Conservation (phyloP, 73 alveolate genomes). For the Paramecium sonneborni region DNA sequence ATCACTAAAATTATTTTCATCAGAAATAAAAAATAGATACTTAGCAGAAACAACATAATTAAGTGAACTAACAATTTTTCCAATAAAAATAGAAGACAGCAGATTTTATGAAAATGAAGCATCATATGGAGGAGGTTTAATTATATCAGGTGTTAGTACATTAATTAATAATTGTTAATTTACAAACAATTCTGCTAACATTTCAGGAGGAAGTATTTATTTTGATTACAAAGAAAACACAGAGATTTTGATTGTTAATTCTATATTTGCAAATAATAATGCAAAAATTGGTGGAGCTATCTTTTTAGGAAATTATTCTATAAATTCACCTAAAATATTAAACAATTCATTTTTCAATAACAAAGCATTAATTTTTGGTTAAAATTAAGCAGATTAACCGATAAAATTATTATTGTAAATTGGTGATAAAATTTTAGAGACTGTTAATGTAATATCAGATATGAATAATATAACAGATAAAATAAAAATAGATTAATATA, state of each 20-base stretch:
- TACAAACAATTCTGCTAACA: neutral
- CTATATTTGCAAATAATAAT: neutral
- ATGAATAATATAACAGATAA: neutral
- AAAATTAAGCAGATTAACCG: neutral
- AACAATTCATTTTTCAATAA: neutral
- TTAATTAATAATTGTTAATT: neutral
- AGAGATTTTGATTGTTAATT: neutral
- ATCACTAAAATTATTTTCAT: neutral
- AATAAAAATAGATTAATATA: neutral
- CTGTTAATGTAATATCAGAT: neutral
- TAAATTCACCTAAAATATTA: neutral
- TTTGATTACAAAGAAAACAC: neutral
- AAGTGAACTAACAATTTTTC: neutral
- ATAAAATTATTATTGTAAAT: neutral
- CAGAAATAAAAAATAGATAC: neutral
- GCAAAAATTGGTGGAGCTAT: slow-evolving; percentile 21
- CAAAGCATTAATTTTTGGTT: neutral
- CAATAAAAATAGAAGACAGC: neutral
- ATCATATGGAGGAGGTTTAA: neutral
- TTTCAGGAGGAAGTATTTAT: neutral
- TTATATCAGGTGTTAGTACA: neutral
- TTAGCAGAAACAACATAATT: neutral
- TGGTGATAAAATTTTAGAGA: neutral
- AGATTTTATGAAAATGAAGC: neutral
- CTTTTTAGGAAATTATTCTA: neutral